A percentile compares a stretch with the other conserved stretches of the same genome.
Evolutionary conservation across 1,284 basidiomycete genomes (phyloP).

Genomic region (Fomitopsis schrenkii): DNA sequence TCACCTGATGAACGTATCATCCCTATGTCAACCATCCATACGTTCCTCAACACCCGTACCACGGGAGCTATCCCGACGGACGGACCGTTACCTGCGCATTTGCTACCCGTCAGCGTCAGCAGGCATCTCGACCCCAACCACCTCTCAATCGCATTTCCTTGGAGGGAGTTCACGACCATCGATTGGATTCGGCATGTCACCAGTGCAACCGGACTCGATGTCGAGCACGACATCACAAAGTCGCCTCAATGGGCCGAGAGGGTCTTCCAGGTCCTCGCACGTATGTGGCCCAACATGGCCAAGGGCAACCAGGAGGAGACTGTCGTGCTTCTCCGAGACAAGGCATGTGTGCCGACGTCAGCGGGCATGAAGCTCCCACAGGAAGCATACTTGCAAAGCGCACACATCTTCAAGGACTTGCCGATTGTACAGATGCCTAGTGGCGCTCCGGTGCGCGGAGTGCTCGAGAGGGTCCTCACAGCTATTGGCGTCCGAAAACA

Average conservation of each 20-base stretch:
- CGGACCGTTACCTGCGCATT: constrained; percentile 76
- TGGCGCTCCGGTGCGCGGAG: constrained; percentile 62
- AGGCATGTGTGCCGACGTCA: constrained; percentile 83
- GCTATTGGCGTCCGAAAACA: constrained; percentile 87
- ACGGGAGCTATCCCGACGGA: constrained; percentile 72
- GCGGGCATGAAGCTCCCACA: constrained; percentile 71
- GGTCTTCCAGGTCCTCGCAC: constrained; percentile 68
- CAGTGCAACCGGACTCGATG: constrained; percentile 40
- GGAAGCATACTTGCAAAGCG: constrained; percentile 87
- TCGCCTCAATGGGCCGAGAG: constrained; percentile 82
- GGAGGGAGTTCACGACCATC: constrained; percentile 75
- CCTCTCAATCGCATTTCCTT: constrained; percentile 66
- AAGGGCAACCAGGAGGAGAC: constrained; percentile 57
- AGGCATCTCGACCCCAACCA: constrained; percentile 57
- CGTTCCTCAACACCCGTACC: constrained; percentile 70
- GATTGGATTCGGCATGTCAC: constrained; percentile 79
- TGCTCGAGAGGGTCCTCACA: constrained; percentile 74
- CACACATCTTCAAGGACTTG: constrained; percentile 86
- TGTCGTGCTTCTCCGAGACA: constrained; percentile 50
- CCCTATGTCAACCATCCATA: constrained; percentile 66
- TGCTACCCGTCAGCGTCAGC: constrained; percentile 72
- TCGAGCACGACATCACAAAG: constrained; percentile 63
- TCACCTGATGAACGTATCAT: constrained; percentile 50
- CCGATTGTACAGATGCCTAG: constrained; percentile 80
- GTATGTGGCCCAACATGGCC: constrained; percentile 74